phyloP scores from a whole-genome alignment of 208 protist species.

The Strigomonas galati region DNA sequence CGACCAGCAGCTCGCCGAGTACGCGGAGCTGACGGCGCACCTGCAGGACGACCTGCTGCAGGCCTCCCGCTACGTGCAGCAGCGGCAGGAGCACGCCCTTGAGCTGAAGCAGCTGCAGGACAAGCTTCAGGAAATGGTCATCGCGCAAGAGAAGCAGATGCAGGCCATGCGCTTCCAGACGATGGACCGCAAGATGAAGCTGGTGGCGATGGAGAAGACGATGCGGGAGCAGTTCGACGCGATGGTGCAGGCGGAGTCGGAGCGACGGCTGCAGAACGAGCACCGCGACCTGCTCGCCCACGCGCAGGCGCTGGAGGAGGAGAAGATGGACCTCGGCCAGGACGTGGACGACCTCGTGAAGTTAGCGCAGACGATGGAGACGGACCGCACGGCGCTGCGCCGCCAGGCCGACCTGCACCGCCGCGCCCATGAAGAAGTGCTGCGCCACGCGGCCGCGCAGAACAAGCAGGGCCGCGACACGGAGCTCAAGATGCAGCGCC shows the following conservation, averaged over 20 bases:
- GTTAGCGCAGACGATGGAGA: slow-evolving; percentile 43
- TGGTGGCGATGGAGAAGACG: slow-evolving; percentile 68
- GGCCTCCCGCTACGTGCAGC: slow-evolving; percentile 47
- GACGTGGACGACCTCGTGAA: slow-evolving; percentile 72
- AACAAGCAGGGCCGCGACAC: slow-evolving; percentile 38
- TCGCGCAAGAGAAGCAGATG: slow-evolving; percentile 60
- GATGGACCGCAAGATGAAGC: slow-evolving; percentile 77
- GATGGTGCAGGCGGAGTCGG: slow-evolving; percentile 49
- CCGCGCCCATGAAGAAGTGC: slow-evolving; percentile 51
- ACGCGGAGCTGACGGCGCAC: slow-evolving; percentile 36
- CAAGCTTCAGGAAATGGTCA: slow-evolving; percentile 47
- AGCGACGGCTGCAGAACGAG: slow-evolving; percentile 37
- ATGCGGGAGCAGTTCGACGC: slow-evolving; percentile 59
- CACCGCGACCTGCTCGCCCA: slow-evolving; percentile 42
- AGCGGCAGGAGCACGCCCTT: slow-evolving; percentile 56
- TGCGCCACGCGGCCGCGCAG: slow-evolving; percentile 43
- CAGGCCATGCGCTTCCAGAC: slow-evolving; percentile 70
- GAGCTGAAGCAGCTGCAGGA: slow-evolving; percentile 69
- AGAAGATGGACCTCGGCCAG: slow-evolving; percentile 42
- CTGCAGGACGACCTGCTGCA: slow-evolving; percentile 65
- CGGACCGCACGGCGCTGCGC: slow-evolving; percentile 38
- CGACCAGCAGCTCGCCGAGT: slow-evolving; percentile 54
- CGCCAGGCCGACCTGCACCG: slow-evolving; percentile 49
- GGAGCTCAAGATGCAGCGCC: slow-evolving; percentile 46
- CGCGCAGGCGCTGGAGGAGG: slow-evolving; percentile 40